Conservation (phyloP, 257 asterid species). For the Primulina huaijiensis region DNA sequence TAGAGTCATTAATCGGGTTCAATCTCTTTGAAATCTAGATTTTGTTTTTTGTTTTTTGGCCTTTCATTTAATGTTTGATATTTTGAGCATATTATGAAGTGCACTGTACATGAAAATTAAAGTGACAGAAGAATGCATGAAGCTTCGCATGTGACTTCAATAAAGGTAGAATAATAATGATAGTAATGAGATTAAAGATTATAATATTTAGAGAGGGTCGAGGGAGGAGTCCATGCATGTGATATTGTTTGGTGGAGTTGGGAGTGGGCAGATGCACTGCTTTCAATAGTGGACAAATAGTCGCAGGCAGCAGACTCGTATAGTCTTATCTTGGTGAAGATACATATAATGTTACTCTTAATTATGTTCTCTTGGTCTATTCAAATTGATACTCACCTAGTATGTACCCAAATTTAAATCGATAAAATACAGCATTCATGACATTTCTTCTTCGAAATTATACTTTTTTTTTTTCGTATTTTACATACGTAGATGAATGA, state of each 20-base stretch:
- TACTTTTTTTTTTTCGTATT: no score
- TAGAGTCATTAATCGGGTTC: not conserved
- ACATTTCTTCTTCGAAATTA: no score
- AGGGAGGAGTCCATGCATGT: slow-evolving; percentile 31
- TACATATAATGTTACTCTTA: no score
- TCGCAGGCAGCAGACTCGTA: not conserved
- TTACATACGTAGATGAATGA: no score
- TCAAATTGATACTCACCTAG: no score
- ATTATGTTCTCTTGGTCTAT: no score
- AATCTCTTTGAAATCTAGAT: not conserved
- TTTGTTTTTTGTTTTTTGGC: slow-evolving; percentile 9
- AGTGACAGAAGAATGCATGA: slow-evolving; percentile 11
- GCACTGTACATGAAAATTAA: slow-evolving; percentile 6
- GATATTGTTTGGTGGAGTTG: slow-evolving; percentile 22
- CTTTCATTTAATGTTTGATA: not conserved
- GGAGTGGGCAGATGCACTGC: slow-evolving; percentile 33
- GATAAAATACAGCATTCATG: no score
- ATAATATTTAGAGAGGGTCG: not conserved
- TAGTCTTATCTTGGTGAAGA: not conserved
- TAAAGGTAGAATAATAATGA: not conserved
- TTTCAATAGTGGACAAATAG: slow-evolving; percentile 26
- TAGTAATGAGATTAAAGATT: slow-evolving; percentile 10
- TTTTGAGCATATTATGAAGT: slow-evolving; percentile 12
- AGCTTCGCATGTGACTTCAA: slow-evolving; percentile 5
- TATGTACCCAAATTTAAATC: no score